Conservation (phyloP, 257 asterid species). For the Nemophila menziesii region DNA sequence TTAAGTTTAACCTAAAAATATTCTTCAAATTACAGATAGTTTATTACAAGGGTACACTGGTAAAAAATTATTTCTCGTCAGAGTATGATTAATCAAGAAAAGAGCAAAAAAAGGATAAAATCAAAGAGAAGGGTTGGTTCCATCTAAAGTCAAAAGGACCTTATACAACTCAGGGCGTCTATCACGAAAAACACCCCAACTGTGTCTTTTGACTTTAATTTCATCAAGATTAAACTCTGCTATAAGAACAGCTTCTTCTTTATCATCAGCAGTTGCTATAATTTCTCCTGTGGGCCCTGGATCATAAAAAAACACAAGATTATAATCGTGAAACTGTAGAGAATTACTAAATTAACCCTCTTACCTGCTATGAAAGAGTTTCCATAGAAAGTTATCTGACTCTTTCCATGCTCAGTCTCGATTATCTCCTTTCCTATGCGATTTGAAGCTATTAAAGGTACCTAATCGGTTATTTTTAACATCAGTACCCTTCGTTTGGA, state of each 20-base stretch:
- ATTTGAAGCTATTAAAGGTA: slow-evolving; percentile 89
- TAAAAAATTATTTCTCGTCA: neutral
- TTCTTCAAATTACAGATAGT: neutral
- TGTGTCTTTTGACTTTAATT: slow-evolving; percentile 61
- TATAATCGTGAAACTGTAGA: neutral
- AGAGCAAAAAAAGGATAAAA: no score
- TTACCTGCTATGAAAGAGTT: slow-evolving; percentile 92
- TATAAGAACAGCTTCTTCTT: slow-evolving; percentile 65
- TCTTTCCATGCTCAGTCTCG: slow-evolving; percentile 78
- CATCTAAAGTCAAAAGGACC: slow-evolving; percentile 85
- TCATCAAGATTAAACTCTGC: slow-evolving; percentile 72
- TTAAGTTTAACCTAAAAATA: neutral
- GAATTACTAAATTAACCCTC: neutral
- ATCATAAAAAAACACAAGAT: slow-evolving; percentile 1
- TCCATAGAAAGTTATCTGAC: slow-evolving; percentile 83
- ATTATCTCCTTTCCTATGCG: slow-evolving; percentile 81
- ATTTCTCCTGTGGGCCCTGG: slow-evolving; percentile 90
- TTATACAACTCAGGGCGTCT: slow-evolving; percentile 92
- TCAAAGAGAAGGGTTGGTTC: slow-evolving; percentile 35
- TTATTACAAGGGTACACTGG: neutral
- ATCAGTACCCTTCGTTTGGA: no score
- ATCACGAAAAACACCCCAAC: slow-evolving; percentile 94
- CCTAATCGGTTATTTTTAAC: slow-evolving; percentile 26
- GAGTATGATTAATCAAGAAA: neutral
- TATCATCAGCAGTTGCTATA: slow-evolving; percentile 57